Evolutionary conservation across 768 basidiomycete species (phyloP).

Genomic region (Leccinum uliginosum): DNA sequence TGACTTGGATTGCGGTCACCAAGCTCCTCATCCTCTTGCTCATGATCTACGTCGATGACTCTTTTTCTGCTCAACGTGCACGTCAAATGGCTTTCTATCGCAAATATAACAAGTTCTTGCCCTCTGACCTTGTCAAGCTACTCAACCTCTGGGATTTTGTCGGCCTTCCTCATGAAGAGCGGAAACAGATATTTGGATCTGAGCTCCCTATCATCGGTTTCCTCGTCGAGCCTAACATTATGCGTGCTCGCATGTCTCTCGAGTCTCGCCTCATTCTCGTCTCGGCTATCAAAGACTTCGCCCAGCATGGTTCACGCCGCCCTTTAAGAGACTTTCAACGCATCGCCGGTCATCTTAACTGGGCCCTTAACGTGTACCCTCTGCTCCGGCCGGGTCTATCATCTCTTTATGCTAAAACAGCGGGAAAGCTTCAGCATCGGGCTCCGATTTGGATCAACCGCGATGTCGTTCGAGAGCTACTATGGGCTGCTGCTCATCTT

Average conservation of each 20-base stretch:
- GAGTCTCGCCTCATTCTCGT: constrained; percentile 18
- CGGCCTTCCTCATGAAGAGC: constrained; percentile 24
- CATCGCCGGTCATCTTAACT: constrained; percentile 10
- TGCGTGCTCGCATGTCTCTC: constrained; percentile 8
- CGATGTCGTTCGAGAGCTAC: not conserved
- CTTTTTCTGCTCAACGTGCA: too few species aligned
- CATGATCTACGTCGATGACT: too few species aligned
- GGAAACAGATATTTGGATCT: constrained; percentile 23
- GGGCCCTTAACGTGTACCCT: constrained; percentile 15
- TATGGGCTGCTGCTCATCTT: constrained; percentile 21
- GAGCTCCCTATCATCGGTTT: not conserved
- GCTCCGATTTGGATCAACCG: constrained; percentile 7
- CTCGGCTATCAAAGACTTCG: constrained; percentile 8
- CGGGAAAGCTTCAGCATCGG: constrained; percentile 22
- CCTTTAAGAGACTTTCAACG: constrained; percentile 27
- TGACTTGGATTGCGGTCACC: constrained; percentile 29
- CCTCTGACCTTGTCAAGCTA: constrained; percentile 1
- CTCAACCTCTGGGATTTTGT: constrained; percentile 31
- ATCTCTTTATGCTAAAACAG: constrained; percentile 33
- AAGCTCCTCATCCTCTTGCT: not conserved
- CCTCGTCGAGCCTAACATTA: constrained; percentile 19
- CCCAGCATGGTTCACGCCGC: not conserved
- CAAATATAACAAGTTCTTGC: not conserved
- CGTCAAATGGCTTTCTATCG: not conserved
- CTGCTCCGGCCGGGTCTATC: constrained; percentile 31